Evolutionary conservation across 306 rosid genomes (phyloP).

Genomic region (Cucurbita pepo): DNA sequence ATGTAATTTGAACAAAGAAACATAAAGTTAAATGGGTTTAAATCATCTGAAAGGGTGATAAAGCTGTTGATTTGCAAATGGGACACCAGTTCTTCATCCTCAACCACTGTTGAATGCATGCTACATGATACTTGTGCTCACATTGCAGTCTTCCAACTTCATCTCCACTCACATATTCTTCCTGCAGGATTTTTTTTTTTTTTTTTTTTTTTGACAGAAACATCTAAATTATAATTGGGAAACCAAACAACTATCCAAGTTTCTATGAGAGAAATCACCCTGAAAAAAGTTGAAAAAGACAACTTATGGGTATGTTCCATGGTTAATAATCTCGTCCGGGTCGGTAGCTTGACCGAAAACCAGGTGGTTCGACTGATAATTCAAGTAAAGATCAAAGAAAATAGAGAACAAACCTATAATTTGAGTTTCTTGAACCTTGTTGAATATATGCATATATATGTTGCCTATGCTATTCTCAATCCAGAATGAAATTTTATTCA

Average conservation of each 20-base stretch:
- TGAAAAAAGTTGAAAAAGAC: constrained; percentile 3
- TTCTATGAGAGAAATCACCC: constrained; percentile 14
- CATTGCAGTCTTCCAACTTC: constrained; percentile 62
- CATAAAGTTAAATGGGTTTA: not conserved
- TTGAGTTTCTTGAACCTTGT: not conserved
- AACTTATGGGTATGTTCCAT: not conserved
- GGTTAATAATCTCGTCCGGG: not conserved
- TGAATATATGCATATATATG: not conserved
- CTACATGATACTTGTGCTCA: constrained; percentile 54
- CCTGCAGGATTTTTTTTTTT: constrained; percentile 23
- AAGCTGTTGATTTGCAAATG: constrained; percentile 62
- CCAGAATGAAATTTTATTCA: not conserved
- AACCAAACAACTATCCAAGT: not conserved
- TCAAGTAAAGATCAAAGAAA: not conserved
- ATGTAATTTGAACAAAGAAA: not conserved
- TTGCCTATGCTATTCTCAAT: not conserved
- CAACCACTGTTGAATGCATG: constrained; percentile 77
- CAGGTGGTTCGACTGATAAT: not conserved
- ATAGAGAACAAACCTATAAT: not conserved
- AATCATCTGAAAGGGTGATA: not conserved
- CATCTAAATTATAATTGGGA: not conserved
- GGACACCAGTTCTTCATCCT: constrained; percentile 96
- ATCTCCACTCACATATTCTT: constrained; percentile 62
- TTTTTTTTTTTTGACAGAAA: not conserved
- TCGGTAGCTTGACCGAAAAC: not conserved